A percentile compares a stretch with the other conserved stretches of the same genome.
Conservation (phyloP, 805 yeast species). For the Teunomyces funiuensis region DNA sequence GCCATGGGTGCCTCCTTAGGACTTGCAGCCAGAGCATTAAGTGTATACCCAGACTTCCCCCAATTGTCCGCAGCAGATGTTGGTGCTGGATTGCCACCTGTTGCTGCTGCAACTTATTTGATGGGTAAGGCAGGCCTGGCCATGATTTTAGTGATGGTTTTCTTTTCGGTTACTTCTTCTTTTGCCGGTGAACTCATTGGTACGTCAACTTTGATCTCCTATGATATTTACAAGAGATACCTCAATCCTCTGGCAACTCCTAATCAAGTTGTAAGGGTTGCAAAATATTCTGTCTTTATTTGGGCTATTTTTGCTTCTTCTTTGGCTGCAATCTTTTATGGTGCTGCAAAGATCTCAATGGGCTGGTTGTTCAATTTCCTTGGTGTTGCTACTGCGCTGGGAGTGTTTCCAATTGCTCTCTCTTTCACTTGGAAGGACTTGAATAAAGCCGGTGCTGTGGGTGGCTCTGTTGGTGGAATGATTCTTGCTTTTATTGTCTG, state of each 20-base stretch:
- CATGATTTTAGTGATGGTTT: conserved; percentile 30
- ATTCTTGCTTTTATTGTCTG: conserved; percentile 35
- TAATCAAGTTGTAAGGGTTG: conserved; percentile 22
- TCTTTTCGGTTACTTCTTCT: conserved; percentile 43
- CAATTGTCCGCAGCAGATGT: conserved; percentile 16
- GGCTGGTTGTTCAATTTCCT: conserved; percentile 40
- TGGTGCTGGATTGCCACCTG: conserved; percentile 21
- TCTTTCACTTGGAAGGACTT: conserved; percentile 31
- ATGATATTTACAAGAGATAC: conserved; percentile 27
- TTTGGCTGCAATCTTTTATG: conserved; percentile 23
- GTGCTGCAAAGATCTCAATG: conserved; percentile 27
- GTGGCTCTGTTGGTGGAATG: conserved; percentile 39
- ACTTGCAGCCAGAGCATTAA: conserved; percentile 36
- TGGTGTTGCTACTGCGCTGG: conserved; percentile 27
- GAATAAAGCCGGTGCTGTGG: conserved; percentile 36
- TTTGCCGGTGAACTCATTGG: conserved; percentile 44
- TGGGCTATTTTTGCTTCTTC: conserved; percentile 22
- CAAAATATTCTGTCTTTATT: conserved; percentile 20
- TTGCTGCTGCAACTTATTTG: conserved; percentile 19
- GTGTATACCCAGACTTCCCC: conserved; percentile 20
- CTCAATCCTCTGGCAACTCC: conserved; percentile 23
- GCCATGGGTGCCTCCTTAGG: conserved; percentile 32
- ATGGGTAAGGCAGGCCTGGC: conserved; percentile 30
- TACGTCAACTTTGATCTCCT: conserved; percentile 32
- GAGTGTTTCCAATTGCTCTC: conserved; percentile 23